Evolutionary conservation across 2,329 filamentous ascomycete genomes (phyloP).

Genomic region (Colletotrichum orbiculare): DNA sequence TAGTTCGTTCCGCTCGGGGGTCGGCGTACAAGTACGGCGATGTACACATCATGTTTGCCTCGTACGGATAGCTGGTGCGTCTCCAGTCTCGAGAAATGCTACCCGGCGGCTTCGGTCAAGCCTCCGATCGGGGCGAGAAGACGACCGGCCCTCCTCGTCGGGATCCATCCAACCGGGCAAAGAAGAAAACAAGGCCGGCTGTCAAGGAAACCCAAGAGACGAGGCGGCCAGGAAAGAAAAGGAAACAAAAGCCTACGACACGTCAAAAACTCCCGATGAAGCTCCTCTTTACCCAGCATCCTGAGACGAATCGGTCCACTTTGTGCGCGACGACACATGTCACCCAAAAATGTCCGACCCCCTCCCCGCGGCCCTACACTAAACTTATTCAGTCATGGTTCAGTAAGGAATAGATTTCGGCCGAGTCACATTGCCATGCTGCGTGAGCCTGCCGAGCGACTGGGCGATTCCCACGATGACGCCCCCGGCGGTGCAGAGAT

Average conservation of each 20-base stretch:
- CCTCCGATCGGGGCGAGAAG: conserved; percentile 2
- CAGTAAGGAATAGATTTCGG: conserved; percentile 9
- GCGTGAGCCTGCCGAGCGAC: too few relatives aligned
- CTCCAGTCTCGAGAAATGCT: conserved; percentile 2
- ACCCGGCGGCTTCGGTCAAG: conserved; percentile 4
- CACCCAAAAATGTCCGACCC: conserved; percentile 26
- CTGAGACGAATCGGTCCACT: conserved; percentile 20
- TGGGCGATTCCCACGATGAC: too few relatives aligned
- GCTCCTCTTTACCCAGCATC: conserved; percentile 9
- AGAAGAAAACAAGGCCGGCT: conserved; percentile 1
- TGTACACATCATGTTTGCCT: background rate
- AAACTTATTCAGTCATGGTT: background rate
- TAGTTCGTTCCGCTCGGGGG: conserved; percentile 18
- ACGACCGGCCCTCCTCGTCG: background rate
- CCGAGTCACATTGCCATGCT: conserved; percentile 2
- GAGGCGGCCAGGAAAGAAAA: background rate
- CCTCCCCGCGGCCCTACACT: background rate
- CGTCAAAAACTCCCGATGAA: background rate
- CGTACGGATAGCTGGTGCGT: too few relatives aligned
- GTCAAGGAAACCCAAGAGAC: conserved; percentile 1
- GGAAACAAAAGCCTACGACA: background rate
- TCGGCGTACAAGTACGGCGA: conserved; percentile 2
- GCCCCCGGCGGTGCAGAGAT: too few relatives aligned
- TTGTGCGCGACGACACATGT: conserved; percentile 20
- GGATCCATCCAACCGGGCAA: background rate